Evolutionary conservation across 2,329 filamentous ascomycete genomes (phyloP), one percentile per base, ranked within the genome.

Genomic region (Cercospora sp.): DNA sequence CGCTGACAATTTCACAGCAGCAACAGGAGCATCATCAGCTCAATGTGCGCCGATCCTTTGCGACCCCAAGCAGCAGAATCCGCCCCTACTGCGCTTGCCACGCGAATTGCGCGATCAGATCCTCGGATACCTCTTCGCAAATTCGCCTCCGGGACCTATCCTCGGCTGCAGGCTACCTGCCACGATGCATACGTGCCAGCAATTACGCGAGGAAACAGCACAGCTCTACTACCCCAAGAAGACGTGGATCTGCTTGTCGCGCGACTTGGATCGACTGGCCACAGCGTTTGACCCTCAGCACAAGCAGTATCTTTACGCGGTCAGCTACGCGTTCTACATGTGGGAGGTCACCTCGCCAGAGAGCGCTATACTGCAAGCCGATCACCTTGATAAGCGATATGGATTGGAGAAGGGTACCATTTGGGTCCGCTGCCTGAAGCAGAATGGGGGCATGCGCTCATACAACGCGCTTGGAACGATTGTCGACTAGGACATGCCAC

Each of bases 81-180:
- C 65, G 2, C 65, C 59, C 10, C 42, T 67, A 28, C 60, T 67
- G 28, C 65, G 55, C 20, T 53, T 67, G 3, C 65, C 65, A 10
- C 33, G 65, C 42, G 65, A 67, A 36, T 60, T 68, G n/a, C 66
- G 62, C 12, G 66, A 64, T 18, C 20, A 64, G 26, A 68, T 68
- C 42, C 30, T 68, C 1, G 31, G 9, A 7, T 31, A 48, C 13
- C 31, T 48, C 18, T 36, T 36, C 36, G 60, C 28, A 20, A 9
- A 20, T 36, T 40, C 48, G 9, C 61, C 61, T 18, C 61, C 66
- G 58, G 51, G 36, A 13, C 33, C 60, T 9, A 31, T 63, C 31
- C 57, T 68, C n/a, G 48, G 30, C 42, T 33, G 48, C 23, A 28
- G 18, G 26, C 31, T 33, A 51, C 66, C 66, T 5, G 30, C 55